Percentiles rank a stretch among this genome's conserved stretches.
Evolutionary conservation across 225 moss, liverwort and hornwort species (phyloP).

Genomic region (Physcomitrium patens): DNA sequence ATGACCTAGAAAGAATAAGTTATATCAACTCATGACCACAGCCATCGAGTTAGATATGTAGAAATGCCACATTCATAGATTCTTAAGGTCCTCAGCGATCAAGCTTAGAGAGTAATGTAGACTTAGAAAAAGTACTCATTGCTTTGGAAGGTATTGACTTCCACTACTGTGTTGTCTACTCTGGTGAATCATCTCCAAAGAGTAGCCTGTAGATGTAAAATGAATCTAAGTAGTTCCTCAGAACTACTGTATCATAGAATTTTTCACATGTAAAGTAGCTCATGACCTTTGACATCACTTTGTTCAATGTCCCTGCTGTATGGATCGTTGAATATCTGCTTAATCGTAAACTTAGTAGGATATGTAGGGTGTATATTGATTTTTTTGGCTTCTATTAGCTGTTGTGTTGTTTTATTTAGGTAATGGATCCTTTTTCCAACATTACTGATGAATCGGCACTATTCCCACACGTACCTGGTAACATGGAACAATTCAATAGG

Average conservation of each 20-base stretch:
- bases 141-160: neutral
- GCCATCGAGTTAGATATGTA: neutral
- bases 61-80: neutral
- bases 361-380: too few species aligned
- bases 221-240: neutral
- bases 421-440: too few species aligned
- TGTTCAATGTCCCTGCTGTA: neutral
- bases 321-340: neutral
- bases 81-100: neutral
- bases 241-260: constrained; percentile 11
- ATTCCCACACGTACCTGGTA: too few species aligned
- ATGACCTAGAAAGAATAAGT: neutral
- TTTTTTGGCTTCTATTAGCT: too few species aligned
- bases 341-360: too few species aligned
- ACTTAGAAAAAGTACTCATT: constrained; percentile 4
- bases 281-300: neutral
- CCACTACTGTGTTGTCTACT: neutral
- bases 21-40: neutral
- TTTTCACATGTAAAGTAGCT: neutral
- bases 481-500: too few species aligned
- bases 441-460: too few species aligned
- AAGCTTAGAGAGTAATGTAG: neutral
- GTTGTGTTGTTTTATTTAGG: too few species aligned
- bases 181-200: neutral
- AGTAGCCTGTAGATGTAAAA: neutral